phyloP scores from a whole-genome alignment of 176 grass and related monocot species.

The Chrysopogon serrulatus region DNA sequence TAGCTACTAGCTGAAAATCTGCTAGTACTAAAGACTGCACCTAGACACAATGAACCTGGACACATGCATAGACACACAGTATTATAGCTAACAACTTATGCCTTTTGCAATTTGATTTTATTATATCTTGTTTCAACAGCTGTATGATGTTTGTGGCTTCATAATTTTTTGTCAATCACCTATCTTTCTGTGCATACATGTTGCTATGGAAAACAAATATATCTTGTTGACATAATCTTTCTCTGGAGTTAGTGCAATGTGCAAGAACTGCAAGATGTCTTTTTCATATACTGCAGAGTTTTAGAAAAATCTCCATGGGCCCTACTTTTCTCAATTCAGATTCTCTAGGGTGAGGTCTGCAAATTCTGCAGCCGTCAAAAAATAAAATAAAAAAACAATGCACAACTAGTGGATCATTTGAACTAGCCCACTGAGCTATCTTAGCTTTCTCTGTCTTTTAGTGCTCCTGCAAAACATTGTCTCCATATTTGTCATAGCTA shows the following conservation, averaged over 20 bases:
- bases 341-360: no score
- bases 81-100: background rate
- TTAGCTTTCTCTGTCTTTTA: background rate
- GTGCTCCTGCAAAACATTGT: background rate
- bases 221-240: constrained; percentile 9
- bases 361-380: no score
- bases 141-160: background rate
- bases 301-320: no score
- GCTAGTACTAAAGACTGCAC: no score
- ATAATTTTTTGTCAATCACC: background rate
- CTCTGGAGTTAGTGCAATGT: constrained; percentile 3
- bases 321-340: no score
- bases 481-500: constrained; percentile 2
- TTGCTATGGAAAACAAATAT: background rate
- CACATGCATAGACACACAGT: background rate
- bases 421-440: constrained; percentile 7
- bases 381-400: no score
- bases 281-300: constrained; percentile 1
- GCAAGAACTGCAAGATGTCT: background rate
- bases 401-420: constrained; percentile 5
- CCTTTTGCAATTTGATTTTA: background rate
- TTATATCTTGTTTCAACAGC: background rate
- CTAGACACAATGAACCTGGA: background rate
- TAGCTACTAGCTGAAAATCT: no score
- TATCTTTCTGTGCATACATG: background rate